A percentile compares a stretch with the other conserved stretches of the same genome.
Evolutionary conservation across 208 protist genomes (phyloP).

Genomic region (Naegleria fowleri): DNA sequence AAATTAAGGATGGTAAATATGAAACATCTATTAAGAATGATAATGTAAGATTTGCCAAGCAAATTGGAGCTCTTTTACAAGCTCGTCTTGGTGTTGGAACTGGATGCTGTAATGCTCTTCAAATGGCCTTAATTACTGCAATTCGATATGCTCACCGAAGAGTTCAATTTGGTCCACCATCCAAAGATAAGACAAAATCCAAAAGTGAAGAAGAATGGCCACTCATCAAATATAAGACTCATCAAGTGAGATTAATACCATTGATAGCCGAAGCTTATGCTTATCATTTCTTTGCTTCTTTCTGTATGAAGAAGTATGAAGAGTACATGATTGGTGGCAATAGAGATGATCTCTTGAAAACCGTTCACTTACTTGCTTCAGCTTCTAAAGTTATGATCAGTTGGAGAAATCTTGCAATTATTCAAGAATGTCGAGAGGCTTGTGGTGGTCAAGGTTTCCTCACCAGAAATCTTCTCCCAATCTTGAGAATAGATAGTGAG

Average conservation of each 20-base stretch:
- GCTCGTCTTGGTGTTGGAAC: neutral
- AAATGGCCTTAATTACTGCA: neutral
- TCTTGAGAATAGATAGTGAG: neutral
- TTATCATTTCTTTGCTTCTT: neutral
- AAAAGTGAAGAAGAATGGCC: neutral
- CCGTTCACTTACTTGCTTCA: neutral
- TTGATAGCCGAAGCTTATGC: neutral
- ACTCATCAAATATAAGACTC: neutral
- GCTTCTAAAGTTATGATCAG: neutral
- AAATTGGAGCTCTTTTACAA: neutral
- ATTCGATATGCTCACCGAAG: neutral
- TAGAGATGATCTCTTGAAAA: neutral
- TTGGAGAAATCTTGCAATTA: neutral
- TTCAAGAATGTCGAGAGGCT: conserved; percentile 7
- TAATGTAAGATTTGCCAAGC: neutral
- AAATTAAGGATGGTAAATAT: conserved; percentile 35
- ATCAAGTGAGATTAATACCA: conserved; percentile 14
- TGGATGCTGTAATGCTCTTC: too few relatives aligned
- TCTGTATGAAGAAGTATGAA: neutral
- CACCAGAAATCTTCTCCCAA: neutral
- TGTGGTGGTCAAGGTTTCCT: conserved; percentile 29
- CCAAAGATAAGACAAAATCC: neutral
- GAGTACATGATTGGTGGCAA: neutral
- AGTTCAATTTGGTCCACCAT: neutral
- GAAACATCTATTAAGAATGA: neutral